Conservation (phyloP, 768 basidiomycete species). For the Peribolospora kevripleyi region DNA sequence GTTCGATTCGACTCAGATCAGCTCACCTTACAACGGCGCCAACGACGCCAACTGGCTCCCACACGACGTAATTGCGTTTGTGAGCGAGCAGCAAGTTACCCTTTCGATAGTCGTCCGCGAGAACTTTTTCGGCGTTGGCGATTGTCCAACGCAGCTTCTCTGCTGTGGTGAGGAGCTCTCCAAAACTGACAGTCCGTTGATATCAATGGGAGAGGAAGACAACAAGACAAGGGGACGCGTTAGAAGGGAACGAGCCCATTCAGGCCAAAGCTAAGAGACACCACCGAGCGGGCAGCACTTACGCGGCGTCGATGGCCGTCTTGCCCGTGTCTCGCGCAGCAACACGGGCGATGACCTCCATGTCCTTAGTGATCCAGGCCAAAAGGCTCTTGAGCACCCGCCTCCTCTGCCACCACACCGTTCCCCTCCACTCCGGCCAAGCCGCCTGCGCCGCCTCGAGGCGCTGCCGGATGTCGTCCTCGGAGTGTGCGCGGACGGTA, state of each 20-base stretch:
- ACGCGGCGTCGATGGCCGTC: constrained; percentile 24
- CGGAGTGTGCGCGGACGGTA: constrained; percentile 51
- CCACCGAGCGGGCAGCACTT: constrained; percentile 22
- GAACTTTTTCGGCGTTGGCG: constrained; percentile 50
- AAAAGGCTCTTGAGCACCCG: constrained; percentile 64
- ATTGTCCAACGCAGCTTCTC: constrained; percentile 86
- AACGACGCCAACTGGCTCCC: constrained; percentile 79
- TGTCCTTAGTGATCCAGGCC: constrained; percentile 81
- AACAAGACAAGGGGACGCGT: not conserved
- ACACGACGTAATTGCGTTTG: constrained; percentile 26
- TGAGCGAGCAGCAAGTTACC: constrained; percentile 27
- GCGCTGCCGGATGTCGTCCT: constrained; percentile 44
- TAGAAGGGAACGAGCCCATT: not conserved
- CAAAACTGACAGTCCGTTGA: constrained; percentile 69
- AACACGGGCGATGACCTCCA: constrained; percentile 59
- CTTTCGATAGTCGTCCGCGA: constrained; percentile 46
- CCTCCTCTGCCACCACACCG: constrained; percentile 52
- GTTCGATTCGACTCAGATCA: too few species aligned
- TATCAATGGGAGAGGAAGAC: constrained; percentile 1
- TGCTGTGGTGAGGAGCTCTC: constrained; percentile 83
- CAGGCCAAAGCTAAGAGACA: constrained; percentile 16
- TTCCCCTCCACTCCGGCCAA: constrained; percentile 46
- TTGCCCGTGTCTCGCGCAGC: constrained; percentile 89
- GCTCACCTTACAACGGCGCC: constrained; percentile 83
- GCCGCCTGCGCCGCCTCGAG: constrained; percentile 40